phyloP scores from a whole-genome alignment of 257 asterid genomes.

The Solanum commersonii region DNA sequence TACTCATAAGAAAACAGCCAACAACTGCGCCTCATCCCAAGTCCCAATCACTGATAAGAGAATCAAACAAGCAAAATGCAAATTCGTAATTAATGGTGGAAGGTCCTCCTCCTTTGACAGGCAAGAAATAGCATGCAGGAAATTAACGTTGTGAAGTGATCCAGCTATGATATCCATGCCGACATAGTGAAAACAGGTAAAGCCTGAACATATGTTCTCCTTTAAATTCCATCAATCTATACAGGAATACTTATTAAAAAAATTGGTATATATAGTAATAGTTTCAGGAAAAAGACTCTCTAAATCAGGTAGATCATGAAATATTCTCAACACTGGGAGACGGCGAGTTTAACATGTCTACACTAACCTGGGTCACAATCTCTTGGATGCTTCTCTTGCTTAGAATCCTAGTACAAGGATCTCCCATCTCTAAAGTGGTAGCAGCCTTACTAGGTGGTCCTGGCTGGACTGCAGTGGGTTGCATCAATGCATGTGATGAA shows the following conservation, averaged over 20 bases:
- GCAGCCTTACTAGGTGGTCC: slow-evolving; percentile 27
- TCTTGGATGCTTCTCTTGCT: slow-evolving; percentile 87
- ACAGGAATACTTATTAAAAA: background rate
- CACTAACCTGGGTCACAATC: slow-evolving; percentile 57
- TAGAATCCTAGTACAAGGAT: slow-evolving; percentile 44
- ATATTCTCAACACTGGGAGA: background rate
- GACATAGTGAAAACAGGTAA: background rate
- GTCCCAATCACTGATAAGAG: background rate
- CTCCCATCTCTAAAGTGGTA: slow-evolving; percentile 46
- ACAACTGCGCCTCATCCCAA: background rate
- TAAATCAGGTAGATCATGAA: background rate
- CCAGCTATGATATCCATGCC: background rate
- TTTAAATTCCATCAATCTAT: background rate
- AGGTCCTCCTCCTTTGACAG: background rate
- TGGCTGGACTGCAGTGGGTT: slow-evolving; percentile 26
- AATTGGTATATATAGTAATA: background rate
- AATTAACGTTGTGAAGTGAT: background rate
- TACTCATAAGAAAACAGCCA: background rate
- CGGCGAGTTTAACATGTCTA: background rate
- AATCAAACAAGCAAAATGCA: background rate
- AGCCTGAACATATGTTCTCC: background rate
- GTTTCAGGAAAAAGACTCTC: background rate
- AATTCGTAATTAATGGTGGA: background rate
- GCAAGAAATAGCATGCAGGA: background rate
- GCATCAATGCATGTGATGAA: slow-evolving; percentile 30